phyloP scores from a whole-genome alignment of 495 filamentous ascomycete genomes.

The Penicillium angulare region DNA sequence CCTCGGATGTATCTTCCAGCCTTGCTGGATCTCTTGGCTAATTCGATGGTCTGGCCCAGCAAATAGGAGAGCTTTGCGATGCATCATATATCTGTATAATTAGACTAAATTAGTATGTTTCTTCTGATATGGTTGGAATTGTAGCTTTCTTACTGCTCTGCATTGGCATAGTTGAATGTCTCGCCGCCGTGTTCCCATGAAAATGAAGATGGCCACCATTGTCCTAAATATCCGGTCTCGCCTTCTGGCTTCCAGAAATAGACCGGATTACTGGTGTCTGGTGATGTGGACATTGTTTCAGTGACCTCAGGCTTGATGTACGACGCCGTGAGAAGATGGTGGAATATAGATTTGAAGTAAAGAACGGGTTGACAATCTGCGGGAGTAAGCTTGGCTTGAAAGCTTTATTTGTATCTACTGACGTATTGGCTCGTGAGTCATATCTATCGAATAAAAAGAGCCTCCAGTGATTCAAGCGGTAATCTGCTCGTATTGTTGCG shows the following conservation, averaged over 20 bases:
- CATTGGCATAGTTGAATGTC: conserved; percentile 6
- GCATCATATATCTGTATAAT: conserved; percentile 6
- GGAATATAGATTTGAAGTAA: too few species aligned
- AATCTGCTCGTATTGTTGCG: too few species aligned
- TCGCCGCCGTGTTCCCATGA: not conserved
- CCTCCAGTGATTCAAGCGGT: too few species aligned
- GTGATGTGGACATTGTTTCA: too few species aligned
- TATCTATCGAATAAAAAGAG: too few species aligned
- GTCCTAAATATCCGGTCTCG: conserved; percentile 8
- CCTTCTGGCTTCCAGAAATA: conserved; percentile 16
- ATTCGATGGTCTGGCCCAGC: conserved; percentile 2
- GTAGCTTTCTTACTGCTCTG: conserved; percentile 2
- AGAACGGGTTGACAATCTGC: too few species aligned
- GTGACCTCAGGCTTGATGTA: too few species aligned
- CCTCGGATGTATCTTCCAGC: conserved; percentile 8
- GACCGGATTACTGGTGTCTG: not conserved
- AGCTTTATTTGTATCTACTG: too few species aligned
- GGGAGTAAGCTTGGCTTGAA: too few species aligned
- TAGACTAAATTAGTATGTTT: not conserved
- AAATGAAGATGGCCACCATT: conserved; percentile 17
- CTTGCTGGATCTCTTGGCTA: conserved; percentile 1
- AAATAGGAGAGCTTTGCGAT: conserved; percentile 12
- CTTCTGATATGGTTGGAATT: not conserved
- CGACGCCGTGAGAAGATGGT: too few species aligned
- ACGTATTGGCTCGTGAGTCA: too few species aligned